These are phyloP conservation scores for Onygenales sp. DNA, from an alignment of 2,329 filamentous ascomycete species.

Conservation along the genomic window DNA sequence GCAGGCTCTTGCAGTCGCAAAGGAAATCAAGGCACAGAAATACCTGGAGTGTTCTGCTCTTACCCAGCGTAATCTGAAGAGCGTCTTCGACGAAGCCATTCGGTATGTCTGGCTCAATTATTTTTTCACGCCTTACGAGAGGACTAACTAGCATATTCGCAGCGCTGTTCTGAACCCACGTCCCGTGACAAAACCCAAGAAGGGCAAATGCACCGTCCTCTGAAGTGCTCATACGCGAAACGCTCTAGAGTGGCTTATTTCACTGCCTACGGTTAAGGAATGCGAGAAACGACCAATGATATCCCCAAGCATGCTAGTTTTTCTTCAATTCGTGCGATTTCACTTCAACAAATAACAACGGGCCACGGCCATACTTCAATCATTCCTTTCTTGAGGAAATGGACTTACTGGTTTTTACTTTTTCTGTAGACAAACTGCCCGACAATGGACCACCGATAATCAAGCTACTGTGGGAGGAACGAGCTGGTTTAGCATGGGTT, in stretches of 20 bases:
- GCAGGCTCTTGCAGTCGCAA: slow-evolving; percentile 76
- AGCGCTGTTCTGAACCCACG: slow-evolving; percentile 40
- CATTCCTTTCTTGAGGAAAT: too few species aligned
- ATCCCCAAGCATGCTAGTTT: slow-evolving; percentile 1
- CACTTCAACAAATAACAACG: not conserved
- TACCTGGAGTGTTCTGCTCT: slow-evolving; percentile 97
- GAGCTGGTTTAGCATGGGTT: too few species aligned
- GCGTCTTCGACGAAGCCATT: slow-evolving; percentile 97
- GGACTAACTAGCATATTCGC: not conserved
- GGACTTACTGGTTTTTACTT: too few species aligned
- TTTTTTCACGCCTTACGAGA: not conserved
- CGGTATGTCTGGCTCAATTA: slow-evolving; percentile 51
- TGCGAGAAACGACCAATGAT: slow-evolving; percentile 1
- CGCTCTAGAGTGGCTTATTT: not conserved
- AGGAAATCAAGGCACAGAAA: slow-evolving; percentile 92
- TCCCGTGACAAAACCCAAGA: slow-evolving; percentile 35
- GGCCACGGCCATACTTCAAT: not conserved
- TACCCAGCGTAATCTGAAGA: slow-evolving; percentile 95
- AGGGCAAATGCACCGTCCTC: slow-evolving; percentile 38
- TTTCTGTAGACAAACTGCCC: too few species aligned
- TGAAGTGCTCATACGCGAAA: slow-evolving; percentile 15
- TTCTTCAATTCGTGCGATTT: not conserved
- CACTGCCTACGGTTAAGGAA: not conserved
- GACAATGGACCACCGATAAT: too few species aligned
- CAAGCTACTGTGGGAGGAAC: too few species aligned